These are phyloP conservation scores for Candida sojae DNA, from an alignment of 1,139 yeast species.

Conservation along the genomic window DNA sequence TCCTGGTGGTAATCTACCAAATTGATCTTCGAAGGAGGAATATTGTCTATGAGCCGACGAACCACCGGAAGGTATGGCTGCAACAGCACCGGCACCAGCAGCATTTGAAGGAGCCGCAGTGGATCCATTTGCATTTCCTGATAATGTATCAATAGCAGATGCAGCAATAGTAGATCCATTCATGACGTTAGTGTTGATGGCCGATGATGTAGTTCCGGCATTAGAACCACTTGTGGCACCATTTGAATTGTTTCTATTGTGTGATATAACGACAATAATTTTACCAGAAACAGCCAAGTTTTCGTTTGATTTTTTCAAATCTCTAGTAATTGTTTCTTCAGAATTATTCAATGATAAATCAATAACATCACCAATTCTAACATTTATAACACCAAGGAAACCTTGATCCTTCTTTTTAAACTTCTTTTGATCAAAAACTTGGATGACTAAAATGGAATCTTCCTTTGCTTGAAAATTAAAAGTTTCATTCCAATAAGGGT, in stretches of 20 bases:
- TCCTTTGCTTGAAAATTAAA: constrained; percentile 79
- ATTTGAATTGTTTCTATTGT: constrained; percentile 21
- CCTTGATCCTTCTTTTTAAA: constrained; percentile 99
- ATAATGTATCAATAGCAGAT: constrained; percentile 9
- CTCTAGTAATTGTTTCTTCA: constrained; percentile 91
- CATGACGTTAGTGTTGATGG: neutral
- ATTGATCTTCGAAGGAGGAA: constrained; percentile 94
- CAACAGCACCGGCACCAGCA: constrained; percentile 9
- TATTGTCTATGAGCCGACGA: constrained; percentile 55
- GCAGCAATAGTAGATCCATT: constrained; percentile 4
- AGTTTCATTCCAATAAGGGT: constrained; percentile 97
- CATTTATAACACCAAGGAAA: constrained; percentile 93
- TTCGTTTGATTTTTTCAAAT: constrained; percentile 88
- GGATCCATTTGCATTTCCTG: constrained; percentile 1
- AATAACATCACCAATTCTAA: constrained; percentile 85
- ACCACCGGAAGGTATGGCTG: constrained; percentile 20
- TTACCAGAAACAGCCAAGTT: constrained; percentile 91
- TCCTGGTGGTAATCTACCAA: constrained; percentile 95
- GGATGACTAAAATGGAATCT: constrained; percentile 85
- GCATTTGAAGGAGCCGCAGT: neutral
- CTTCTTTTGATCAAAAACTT: constrained; percentile 95
- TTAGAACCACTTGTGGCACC: constrained; percentile 3
- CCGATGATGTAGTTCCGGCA: constrained; percentile 8
- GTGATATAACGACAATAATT: constrained; percentile 73
- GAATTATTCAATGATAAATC: constrained; percentile 60